Evolutionary conservation across 305 asterid species (phyloP), one percentile per base, ranked within the genome.

Genomic region (Solanum hybrid): DNA sequence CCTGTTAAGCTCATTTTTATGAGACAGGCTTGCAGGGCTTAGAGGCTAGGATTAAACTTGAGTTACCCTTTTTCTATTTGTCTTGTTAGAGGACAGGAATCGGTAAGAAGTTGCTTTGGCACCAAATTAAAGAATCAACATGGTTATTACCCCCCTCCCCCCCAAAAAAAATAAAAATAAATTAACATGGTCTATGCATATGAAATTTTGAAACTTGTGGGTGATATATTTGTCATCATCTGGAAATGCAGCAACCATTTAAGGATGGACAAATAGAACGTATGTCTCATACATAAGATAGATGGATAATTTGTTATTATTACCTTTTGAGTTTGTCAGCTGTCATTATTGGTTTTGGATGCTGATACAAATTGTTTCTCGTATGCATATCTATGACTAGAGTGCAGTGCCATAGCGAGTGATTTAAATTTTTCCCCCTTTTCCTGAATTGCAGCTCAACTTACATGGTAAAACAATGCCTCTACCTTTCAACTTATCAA

Each of bases 401-500:
- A 78, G 22, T 6, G 46, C 75, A n/a, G 72, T 27, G 87, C 20
- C 71, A 71, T 34, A 29, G 79, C 69, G 69, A 91, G 20, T 31
- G 46, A 84, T 38, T 3, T 27, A 2, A 35, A 17, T 76, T 36
- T 76, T 85, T 27, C 20, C 38, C 69, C 42, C 64, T 86, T 79
- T 13, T 87, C 46, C 36, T 37, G n/a, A 38, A 36, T 87, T 93
- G 90, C 98, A 97, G 99, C 94, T 96, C 85, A 90, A 91, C 37
- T 94, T 94, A 85, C 92, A 85, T 22, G 99, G 98, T 66, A 93
- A 95, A 89, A 92, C 90, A 17, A 90, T 96, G 69, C 90, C 96
- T 85, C 93, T 97, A 26, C 99, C 99, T 80, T 97, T 97, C 93
- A 97, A 96, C 96, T 91, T 89, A 14, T 90, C 91, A 34, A 95